Conservation (phyloP, 495 filamentous ascomycete genomes). For the Xylaria telfairii region DNA sequence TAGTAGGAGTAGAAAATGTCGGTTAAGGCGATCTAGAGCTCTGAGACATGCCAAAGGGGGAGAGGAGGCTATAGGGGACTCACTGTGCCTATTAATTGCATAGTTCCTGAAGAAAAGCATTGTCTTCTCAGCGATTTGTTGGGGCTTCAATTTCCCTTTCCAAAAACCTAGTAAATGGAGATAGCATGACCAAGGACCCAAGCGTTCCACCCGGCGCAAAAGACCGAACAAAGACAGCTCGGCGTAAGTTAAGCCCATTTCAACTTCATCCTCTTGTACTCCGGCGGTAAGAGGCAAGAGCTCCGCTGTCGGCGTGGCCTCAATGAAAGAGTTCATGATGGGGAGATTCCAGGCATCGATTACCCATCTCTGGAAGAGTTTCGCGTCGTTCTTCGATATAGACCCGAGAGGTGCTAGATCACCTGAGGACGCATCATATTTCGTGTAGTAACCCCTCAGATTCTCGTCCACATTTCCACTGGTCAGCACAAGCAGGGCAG, state of each 20-base stretch:
- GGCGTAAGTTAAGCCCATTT: slow-evolving; percentile 57
- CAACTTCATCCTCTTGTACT: slow-evolving; percentile 71
- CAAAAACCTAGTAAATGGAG: slow-evolving; percentile 73
- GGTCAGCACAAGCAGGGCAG: not conserved
- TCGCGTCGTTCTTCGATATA: slow-evolving; percentile 73
- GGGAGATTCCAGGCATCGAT: slow-evolving; percentile 68
- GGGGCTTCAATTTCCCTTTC: slow-evolving; percentile 48
- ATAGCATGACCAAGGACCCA: slow-evolving; percentile 77
- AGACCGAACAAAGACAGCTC: slow-evolving; percentile 64
- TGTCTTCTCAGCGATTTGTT: slow-evolving; percentile 64
- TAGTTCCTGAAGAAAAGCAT: slow-evolving; percentile 62
- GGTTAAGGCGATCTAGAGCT: too few species aligned
- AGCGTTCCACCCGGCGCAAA: slow-evolving; percentile 72
- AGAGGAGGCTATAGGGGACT: not conserved
- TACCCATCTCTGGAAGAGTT: slow-evolving; percentile 76
- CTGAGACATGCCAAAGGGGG: too few species aligned
- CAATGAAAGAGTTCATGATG: slow-evolving; percentile 74
- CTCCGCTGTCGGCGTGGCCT: slow-evolving; percentile 81
- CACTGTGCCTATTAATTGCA: not conserved
- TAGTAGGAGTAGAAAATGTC: too few species aligned
- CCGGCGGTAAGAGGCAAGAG: slow-evolving; percentile 69
- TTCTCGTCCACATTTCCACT: not conserved
- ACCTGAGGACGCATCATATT: slow-evolving; percentile 35
- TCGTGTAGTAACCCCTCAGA: not conserved
- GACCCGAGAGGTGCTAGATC: slow-evolving; percentile 77